Conservation (phyloP, 495 filamentous ascomycete genomes). For the Podospora appendiculata region DNA sequence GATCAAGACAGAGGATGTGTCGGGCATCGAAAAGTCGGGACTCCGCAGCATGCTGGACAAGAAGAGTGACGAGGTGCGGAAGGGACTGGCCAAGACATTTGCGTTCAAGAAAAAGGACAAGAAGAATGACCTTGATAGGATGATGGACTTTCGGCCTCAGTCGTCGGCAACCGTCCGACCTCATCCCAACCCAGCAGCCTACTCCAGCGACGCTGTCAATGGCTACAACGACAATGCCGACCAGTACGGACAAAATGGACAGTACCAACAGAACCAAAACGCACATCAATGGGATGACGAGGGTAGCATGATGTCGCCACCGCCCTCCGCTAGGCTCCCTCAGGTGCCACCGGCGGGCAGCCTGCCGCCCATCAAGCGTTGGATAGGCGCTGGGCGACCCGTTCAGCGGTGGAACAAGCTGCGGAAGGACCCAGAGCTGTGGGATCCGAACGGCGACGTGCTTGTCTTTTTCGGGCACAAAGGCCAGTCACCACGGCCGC, state of each 20-base stretch:
- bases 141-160: conserved; percentile 18
- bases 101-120: conserved; percentile 39
- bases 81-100: conserved; percentile 40
- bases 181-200: not conserved
- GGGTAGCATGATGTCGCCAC: conserved; percentile 18
- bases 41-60: conserved; percentile 43
- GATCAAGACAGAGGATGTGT: conserved; percentile 38
- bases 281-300: conserved; percentile 19
- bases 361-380: conserved; percentile 38
- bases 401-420: conserved; percentile 48
- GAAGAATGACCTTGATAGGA: conserved; percentile 18
- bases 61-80: conserved; percentile 44
- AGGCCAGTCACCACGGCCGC: conserved; percentile 32
- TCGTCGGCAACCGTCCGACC: conserved; percentile 30
- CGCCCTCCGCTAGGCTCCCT: conserved; percentile 28
- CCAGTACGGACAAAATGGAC: not conserved
- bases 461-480: conserved; percentile 47
- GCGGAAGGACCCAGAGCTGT: conserved; percentile 53
- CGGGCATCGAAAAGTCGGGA: conserved; percentile 44
- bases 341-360: conserved; percentile 20
- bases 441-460: conserved; percentile 55
- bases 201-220: conserved; percentile 14
- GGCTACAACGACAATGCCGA: conserved; percentile 17
- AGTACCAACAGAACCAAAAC: conserved; percentile 1
- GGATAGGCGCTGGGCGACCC: conserved; percentile 38